A percentile compares a stretch with the other conserved stretches of the same genome.
Conservation (phyloP, 139 green algal genomes). For the Chlamydomonas incerta region DNA sequence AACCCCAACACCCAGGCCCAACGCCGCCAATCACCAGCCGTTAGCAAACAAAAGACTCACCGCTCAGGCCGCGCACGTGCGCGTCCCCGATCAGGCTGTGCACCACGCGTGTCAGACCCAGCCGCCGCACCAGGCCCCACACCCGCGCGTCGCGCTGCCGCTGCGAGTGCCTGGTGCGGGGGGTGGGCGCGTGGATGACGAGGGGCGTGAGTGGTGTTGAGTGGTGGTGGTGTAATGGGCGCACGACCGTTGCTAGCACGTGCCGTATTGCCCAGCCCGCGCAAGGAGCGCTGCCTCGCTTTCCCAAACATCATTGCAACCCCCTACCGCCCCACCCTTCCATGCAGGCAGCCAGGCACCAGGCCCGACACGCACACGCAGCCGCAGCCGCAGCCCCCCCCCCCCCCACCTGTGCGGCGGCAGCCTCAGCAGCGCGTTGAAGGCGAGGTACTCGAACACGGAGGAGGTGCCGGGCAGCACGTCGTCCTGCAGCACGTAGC, state of each 20-base stretch:
- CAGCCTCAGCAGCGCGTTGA: slow-evolving; percentile 65
- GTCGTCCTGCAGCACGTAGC: slow-evolving; percentile 76
- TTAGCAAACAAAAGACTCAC: too few species aligned
- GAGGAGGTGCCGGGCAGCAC: slow-evolving; percentile 73
- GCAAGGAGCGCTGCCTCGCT: too few species aligned
- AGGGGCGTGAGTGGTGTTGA: too few species aligned
- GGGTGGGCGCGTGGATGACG: too few species aligned
- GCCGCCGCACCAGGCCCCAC: slow-evolving; percentile 55
- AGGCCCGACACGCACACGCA: neutral
- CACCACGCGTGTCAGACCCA: slow-evolving; percentile 70
- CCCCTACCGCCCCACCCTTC: neutral
- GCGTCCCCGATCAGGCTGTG: slow-evolving; percentile 71
- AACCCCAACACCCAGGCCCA: too few species aligned
- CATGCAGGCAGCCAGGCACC: neutral
- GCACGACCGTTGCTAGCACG: too few species aligned
- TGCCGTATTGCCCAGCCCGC: too few species aligned
- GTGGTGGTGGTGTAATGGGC: too few species aligned
- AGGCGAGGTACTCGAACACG: slow-evolving; percentile 75
- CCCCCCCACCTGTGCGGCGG: slow-evolving; percentile 26
- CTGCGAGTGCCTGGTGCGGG: slow-evolving; percentile 34
- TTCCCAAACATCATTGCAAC: too few species aligned
- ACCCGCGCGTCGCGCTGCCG: slow-evolving; percentile 38
- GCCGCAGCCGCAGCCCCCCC: too few species aligned
- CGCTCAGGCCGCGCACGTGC: slow-evolving; percentile 65
- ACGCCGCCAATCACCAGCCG: too few species aligned